Percentiles rank a stretch among this genome's conserved stretches.
These are phyloP conservation scores for Rhodotorula sp. DNA, from an alignment of 1,284 basidiomycete genomes.

Conservation along the genomic window DNA sequence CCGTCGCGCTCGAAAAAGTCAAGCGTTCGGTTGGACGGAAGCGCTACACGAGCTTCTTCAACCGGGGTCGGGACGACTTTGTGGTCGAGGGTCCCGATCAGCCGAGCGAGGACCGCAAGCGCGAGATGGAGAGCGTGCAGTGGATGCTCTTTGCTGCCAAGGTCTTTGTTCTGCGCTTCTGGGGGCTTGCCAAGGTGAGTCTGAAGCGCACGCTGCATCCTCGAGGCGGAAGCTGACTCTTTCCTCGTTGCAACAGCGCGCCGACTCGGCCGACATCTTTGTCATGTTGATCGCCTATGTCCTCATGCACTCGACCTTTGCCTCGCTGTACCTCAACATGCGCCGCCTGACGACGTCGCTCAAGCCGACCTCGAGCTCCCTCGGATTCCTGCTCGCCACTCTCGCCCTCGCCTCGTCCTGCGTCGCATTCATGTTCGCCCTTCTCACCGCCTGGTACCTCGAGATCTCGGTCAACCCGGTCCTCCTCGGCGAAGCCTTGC, in stretches of 20 bases:
- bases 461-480: constrained; percentile 89
- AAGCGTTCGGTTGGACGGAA: constrained; percentile 13
- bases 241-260: constrained; percentile 58
- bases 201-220: not conserved
- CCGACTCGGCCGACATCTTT: constrained; percentile 92
- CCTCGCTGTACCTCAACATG: constrained; percentile 81
- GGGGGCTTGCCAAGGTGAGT: constrained; percentile 74
- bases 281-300: constrained; percentile 93
- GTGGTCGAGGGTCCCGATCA: constrained; percentile 20
- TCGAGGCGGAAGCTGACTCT: not conserved
- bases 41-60: constrained; percentile 37
- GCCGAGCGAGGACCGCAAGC: constrained; percentile 50
- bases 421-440: constrained; percentile 81
- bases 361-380: constrained; percentile 75
- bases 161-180: constrained; percentile 79
- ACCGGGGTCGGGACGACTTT: constrained; percentile 27
- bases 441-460: constrained; percentile 78
- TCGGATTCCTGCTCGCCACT: constrained; percentile 79
- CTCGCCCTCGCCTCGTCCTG: constrained; percentile 67
- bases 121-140: constrained; percentile 68
- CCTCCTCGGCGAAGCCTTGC: constrained; percentile 87
- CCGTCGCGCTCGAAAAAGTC: constrained; percentile 31
- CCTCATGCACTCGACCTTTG: constrained; percentile 93
- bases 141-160: constrained; percentile 84
- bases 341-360: constrained; percentile 85